These are phyloP conservation scores for Quercus agrifolia DNA, from an alignment of 306 rosid species.

Conservation along the genomic window DNA sequence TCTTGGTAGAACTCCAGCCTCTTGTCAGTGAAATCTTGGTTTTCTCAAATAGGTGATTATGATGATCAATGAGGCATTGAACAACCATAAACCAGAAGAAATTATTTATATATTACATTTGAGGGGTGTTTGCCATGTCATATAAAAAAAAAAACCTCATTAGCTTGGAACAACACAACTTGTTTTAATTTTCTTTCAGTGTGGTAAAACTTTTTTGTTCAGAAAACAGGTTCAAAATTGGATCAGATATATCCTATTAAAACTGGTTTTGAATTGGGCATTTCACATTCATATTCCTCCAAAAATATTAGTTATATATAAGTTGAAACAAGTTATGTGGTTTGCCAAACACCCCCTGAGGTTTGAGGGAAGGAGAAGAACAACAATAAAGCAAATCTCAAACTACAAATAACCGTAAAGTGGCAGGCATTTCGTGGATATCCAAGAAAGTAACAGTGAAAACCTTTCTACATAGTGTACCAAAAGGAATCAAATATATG, in stretches of 20 bases:
- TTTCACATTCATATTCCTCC: no score
- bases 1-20: neutral
- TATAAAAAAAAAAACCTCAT: no score
- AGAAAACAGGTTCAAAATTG: no score
- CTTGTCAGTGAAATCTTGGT: neutral
- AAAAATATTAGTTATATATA: no score
- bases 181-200: no score
- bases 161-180: no score
- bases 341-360: neutral
- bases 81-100: neutral
- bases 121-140: no score
- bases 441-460: neutral
- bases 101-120: neutral
- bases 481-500: no score
- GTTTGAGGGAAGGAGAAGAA: neutral
- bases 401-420: neutral
- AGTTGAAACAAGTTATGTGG: neutral
- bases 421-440: neutral
- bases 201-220: no score
- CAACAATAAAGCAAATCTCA: neutral
- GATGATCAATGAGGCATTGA: neutral
- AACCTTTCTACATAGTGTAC: no score
- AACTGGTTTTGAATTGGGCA: no score
- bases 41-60: neutral
- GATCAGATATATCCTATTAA: no score